phyloP scores from a whole-genome alignment of 2,329 filamentous ascomycete species.

The Fulvia fulva region DNA sequence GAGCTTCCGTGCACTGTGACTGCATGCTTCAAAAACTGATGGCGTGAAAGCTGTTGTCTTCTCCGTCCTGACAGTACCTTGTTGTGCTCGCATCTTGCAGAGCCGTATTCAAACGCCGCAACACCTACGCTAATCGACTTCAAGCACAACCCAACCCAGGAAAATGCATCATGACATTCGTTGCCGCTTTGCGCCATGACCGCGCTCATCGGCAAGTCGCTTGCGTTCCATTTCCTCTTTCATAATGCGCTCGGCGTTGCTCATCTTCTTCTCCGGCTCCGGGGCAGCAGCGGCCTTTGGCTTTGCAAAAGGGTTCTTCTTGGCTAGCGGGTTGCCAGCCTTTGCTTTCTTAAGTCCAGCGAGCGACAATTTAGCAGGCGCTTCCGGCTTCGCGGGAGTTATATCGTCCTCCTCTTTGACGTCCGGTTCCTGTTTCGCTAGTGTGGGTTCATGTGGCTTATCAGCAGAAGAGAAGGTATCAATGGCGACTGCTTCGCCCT shows the following conservation, averaged over 20 bases:
- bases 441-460: conserved; percentile 5
- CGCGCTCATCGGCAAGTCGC: conserved; percentile 31
- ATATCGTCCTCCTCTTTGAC: conserved; percentile 11
- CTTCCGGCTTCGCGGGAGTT: conserved; percentile 29
- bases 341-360: conserved; percentile 66
- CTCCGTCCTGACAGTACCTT: too few species aligned
- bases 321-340: conserved; percentile 64
- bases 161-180: conserved; percentile 7
- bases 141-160: neutral
- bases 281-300: conserved; percentile 58
- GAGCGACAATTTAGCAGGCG: conserved; percentile 53
- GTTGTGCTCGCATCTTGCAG: too few species aligned
- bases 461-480: conserved; percentile 30
- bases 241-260: conserved; percentile 85
- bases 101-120: neutral
- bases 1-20: too few species aligned
- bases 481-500: conserved; percentile 27
- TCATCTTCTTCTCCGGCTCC: conserved; percentile 75
- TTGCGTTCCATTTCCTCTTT: conserved; percentile 52
- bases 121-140: conserved; percentile 5
- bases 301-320: conserved; percentile 66
- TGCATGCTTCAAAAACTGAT: too few species aligned
- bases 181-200: conserved; percentile 18
- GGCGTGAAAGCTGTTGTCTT: too few species aligned
- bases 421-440: conserved; percentile 5